Evolutionary conservation across 2,329 filamentous ascomycete genomes (phyloP).

Genomic region (Alternaria incomplexa): DNA sequence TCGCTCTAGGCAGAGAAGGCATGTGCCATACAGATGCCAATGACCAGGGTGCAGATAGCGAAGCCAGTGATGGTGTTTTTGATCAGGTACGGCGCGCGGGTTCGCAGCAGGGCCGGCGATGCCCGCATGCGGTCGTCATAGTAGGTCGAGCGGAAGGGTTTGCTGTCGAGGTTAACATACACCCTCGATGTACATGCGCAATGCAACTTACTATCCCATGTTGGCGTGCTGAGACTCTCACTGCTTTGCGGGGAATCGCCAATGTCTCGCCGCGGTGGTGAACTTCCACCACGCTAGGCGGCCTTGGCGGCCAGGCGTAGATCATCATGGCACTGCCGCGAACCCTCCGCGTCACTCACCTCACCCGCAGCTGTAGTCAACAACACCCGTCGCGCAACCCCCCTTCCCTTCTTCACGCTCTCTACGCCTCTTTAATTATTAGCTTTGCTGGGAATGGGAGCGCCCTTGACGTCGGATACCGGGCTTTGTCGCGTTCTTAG

Average conservation of each 20-base stretch:
- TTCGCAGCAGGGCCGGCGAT: constrained; percentile 86
- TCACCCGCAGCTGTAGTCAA: constrained; percentile 21
- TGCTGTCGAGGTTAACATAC: constrained; percentile 30
- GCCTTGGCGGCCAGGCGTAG: constrained; percentile 19
- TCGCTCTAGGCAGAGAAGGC: not conserved
- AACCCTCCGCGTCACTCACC: constrained; percentile 13
- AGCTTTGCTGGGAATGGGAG: constrained; percentile 40
- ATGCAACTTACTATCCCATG: constrained; percentile 45
- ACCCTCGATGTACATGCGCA: not conserved
- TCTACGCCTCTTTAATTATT: constrained; percentile 25
- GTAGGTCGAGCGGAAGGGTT: constrained; percentile 74
- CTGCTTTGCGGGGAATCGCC: constrained; percentile 24
- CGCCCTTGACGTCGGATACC: constrained; percentile 20
- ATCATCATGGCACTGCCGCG: constrained; percentile 14
- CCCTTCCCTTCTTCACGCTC: constrained; percentile 32
- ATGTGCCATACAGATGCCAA: constrained; percentile 74
- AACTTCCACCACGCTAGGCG: constrained; percentile 20
- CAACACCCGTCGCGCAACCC: constrained; percentile 23
- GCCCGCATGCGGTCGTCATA: constrained; percentile 89
- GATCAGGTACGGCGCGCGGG: constrained; percentile 87
- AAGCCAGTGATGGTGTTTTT: constrained; percentile 85
- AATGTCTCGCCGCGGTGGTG: constrained; percentile 27
- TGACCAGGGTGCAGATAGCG: constrained; percentile 75
- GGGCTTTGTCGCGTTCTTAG: constrained; percentile 40
- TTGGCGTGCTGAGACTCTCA: constrained; percentile 28